Conservation (phyloP, 768 basidiomycete genomes). For the Macrolepiota albuminosa region DNA sequence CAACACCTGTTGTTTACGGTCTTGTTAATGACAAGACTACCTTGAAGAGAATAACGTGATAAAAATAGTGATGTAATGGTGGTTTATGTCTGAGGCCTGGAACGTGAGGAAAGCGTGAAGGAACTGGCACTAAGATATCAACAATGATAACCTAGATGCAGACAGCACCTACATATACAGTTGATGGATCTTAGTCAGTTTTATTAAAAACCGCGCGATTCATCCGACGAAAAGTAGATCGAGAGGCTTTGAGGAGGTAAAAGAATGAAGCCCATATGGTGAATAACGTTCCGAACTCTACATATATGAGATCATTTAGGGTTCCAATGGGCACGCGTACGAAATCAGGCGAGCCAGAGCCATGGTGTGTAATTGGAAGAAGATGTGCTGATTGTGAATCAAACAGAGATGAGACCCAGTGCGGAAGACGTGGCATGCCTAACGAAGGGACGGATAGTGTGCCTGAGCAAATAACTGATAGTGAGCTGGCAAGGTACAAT, state of each 20-base stretch:
- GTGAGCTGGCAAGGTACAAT: not conserved
- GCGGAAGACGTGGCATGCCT: conserved; percentile 8
- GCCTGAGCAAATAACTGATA: not conserved
- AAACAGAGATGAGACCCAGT: conserved; percentile 16
- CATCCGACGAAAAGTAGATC: conserved; percentile 16
- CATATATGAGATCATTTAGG: conserved; percentile 28
- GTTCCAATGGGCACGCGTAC: conserved; percentile 36
- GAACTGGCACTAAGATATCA: not conserved
- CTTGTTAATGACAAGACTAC: not conserved
- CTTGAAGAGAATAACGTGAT: not conserved
- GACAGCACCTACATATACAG: too few species aligned
- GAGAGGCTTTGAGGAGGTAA: conserved; percentile 28
- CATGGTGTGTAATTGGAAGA: conserved; percentile 18
- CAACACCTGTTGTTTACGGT: not conserved
- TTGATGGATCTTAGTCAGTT: conserved; percentile 1
- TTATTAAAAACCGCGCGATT: not conserved
- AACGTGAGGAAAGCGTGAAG: not conserved
- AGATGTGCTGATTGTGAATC: conserved; percentile 10
- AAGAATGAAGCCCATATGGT: conserved; percentile 35
- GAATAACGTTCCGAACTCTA: conserved; percentile 37
- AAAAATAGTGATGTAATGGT: not conserved
- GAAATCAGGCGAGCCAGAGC: conserved; percentile 6
- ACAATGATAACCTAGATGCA: too few species aligned
- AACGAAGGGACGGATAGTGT: conserved; percentile 3
- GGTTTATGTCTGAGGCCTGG: too few species aligned